phyloP scores from a whole-genome alignment of 2,329 filamentous ascomycete species.

The Ciborinia camelliae region DNA sequence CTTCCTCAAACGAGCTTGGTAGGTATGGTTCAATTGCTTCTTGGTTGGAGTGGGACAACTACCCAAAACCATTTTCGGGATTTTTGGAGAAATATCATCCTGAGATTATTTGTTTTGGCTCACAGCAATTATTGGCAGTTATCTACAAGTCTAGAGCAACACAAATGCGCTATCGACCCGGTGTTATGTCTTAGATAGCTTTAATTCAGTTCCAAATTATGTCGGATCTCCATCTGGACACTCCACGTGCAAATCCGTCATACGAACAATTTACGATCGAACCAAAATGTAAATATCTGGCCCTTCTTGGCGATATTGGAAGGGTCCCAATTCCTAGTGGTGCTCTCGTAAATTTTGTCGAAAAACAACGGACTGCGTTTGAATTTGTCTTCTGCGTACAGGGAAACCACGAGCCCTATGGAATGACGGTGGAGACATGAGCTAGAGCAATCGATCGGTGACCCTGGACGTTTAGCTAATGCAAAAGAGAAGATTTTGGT shows the following conservation, averaged over 20 bases:
- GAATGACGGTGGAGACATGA: constrained; percentile 17
- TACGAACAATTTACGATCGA: constrained; percentile 22
- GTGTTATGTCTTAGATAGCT: constrained; percentile 14
- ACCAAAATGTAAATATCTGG: constrained; percentile 20
- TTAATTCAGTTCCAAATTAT: constrained; percentile 21
- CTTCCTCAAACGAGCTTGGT: not conserved
- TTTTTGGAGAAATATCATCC: too few relatives aligned
- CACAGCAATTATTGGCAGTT: too few relatives aligned
- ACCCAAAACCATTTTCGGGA: too few relatives aligned
- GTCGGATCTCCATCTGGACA: constrained; percentile 25
- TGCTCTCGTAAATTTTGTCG: too few relatives aligned
- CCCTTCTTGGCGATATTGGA: constrained; percentile 22
- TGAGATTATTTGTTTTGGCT: too few relatives aligned
- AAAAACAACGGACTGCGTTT: not conserved
- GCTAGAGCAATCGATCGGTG: too few relatives aligned
- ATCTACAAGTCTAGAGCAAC: not conserved
- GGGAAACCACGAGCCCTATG: not conserved
- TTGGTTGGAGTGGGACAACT: too few relatives aligned
- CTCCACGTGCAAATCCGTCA: constrained; percentile 20
- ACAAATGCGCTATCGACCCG: not conserved
- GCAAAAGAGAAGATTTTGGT: too few relatives aligned
- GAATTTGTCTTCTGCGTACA: constrained; percentile 17
- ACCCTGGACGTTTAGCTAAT: too few relatives aligned
- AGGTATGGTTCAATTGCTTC: not conserved
- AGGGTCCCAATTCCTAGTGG: too few relatives aligned